Percentiles rank a stretch among this genome's conserved stretches.
These are phyloP conservation scores for Stephania yunnanensis DNA, from an alignment of 164 flowering plant genomes.

Conservation along the genomic window DNA sequence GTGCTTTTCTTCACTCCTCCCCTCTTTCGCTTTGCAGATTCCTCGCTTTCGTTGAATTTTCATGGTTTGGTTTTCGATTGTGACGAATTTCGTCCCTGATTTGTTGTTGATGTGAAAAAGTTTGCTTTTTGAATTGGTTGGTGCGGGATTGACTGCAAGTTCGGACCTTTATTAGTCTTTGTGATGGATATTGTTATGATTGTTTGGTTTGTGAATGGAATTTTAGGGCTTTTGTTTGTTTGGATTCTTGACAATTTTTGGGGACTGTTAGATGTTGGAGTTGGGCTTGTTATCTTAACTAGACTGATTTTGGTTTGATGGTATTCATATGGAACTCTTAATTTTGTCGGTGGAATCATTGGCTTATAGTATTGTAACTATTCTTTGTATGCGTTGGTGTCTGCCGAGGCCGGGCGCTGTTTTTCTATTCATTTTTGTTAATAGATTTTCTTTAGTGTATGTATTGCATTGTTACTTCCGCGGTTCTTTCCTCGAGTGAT, in stretches of 20 bases:
- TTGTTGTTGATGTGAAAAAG: background rate
- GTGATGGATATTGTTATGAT: background rate
- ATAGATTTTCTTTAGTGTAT: too few relatives aligned
- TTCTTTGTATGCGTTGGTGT: background rate
- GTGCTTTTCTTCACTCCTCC: constrained; percentile 10
- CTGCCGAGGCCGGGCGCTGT: background rate
- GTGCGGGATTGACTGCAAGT: background rate
- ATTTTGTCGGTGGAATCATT: background rate
- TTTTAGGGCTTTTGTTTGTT: background rate
- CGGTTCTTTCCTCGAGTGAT: too few relatives aligned
- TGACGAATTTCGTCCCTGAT: background rate
- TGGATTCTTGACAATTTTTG: background rate
- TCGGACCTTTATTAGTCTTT: background rate
- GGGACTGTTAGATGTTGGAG: background rate
- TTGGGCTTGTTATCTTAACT: too few relatives aligned
- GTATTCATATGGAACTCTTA: too few relatives aligned
- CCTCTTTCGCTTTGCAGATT: background rate
- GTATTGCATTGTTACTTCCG: too few relatives aligned
- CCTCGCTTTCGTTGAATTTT: background rate
- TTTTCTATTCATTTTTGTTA: background rate
- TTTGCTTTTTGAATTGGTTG: background rate
- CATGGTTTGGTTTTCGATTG: background rate
- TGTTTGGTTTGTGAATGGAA: background rate
- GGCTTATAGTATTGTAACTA: background rate
- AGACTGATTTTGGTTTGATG: too few relatives aligned